phyloP scores from a whole-genome alignment of 495 filamentous ascomycete species.

The Talaromyces trachyspermus region DNA sequence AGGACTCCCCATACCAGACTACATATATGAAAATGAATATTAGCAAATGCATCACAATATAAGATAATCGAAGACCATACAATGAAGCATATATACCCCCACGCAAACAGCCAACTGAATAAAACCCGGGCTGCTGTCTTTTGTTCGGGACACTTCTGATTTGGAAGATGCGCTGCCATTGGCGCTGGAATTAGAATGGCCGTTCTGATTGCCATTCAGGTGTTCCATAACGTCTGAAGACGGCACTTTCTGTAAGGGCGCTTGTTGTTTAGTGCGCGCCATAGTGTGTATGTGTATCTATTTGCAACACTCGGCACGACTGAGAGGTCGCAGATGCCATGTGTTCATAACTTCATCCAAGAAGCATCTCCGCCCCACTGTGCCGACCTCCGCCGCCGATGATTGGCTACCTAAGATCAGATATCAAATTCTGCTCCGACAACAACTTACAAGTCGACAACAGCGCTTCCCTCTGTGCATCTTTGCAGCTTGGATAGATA shows the following conservation, averaged over 20 bases:
- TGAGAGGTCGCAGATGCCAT: slow-evolving; percentile 11
- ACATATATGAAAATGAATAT: background rate
- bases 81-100: slow-evolving; percentile 91
- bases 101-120: slow-evolving; percentile 79
- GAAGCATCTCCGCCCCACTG: too few species aligned
- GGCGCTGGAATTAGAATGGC: slow-evolving; percentile 12
- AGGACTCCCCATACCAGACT: slow-evolving; percentile 94
- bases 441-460: background rate
- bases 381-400: too few species aligned
- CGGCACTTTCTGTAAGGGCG: slow-evolving; percentile 55
- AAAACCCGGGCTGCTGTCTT: slow-evolving; percentile 43
- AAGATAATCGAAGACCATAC: slow-evolving; percentile 45
- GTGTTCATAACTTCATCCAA: slow-evolving; percentile 30
- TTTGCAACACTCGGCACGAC: too few species aligned
- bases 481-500: too few species aligned
- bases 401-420: too few species aligned
- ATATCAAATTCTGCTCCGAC: too few species aligned
- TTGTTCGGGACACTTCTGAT: slow-evolving; percentile 19
- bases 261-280: slow-evolving; percentile 65
- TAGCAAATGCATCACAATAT: slow-evolving; percentile 6
- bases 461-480: background rate
- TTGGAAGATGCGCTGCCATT: slow-evolving; percentile 36
- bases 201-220: slow-evolving; percentile 26
- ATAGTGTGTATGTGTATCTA: slow-evolving; percentile 36
- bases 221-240: slow-evolving; percentile 54